Base-by-base conservation (phyloP, 352 stramenopile species). In the Globisporangium barbulae region DNA sequence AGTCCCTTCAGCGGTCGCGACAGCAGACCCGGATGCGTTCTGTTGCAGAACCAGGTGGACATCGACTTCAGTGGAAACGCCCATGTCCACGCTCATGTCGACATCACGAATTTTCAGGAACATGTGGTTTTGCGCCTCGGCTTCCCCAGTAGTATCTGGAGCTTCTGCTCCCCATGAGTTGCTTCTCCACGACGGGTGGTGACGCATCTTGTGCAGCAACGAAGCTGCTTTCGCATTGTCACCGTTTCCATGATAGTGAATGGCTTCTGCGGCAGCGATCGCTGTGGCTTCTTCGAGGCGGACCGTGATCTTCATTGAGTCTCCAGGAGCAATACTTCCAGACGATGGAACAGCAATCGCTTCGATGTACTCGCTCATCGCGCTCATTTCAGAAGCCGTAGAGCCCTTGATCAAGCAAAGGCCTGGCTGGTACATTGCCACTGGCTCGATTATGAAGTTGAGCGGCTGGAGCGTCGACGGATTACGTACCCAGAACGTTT, bases 401-500 rank as follows among this genome's bases (percentile, higher is more conserved):
- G 70, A 69, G 1, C 85, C 88, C 48, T 88, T 79, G 50, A 94
- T 65, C 5, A 94, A 58, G 52, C 83, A 91, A 45, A 93, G 59
- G 5, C 84, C 83, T 0, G 81, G 57, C 10, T 82, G 79, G 57
- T 84, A 75, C 75, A 92, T 92, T 3, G 79, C 71, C 15, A 88
- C 69, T 28, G 76, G 76, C 17, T 86, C 81, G 28, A 96, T 91
- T 8, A 71, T 68, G 56, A 93, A 95, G 39, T 89, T 89, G 3
- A 96, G 70, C 19, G 81, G 65, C 64, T 92, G 74, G 0, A 70
- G 61, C 9, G 76, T 77, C 12, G 82, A 94, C 15, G 84, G 83
- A 65, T 94, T 96, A 8, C 82, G 76, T 39, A 96, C 83, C 70
- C 76, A 94, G 55, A 96, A 96, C 28, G 74, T 89, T 69, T 96